Evolutionary conservation across 257 asterid genomes (phyloP).

Genomic region (Capsicum chinense): DNA sequence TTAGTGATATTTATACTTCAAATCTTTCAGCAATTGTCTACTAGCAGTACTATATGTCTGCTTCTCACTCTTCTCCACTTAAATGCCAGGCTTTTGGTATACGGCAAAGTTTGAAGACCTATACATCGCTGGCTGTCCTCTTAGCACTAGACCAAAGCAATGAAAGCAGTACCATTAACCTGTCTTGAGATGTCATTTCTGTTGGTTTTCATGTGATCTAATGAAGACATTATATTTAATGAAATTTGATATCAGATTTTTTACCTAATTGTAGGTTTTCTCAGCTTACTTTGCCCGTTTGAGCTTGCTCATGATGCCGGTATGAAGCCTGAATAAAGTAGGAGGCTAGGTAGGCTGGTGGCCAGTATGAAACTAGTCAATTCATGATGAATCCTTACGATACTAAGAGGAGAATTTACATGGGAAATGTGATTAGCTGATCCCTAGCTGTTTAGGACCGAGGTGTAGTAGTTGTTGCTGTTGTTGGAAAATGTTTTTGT

Average conservation of each 20-base stretch:
- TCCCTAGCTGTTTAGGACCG: not conserved
- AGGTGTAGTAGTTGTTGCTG: not conserved
- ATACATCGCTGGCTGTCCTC: not conserved
- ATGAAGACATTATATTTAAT: not conserved
- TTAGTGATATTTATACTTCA: not conserved
- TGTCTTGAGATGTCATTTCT: not conserved
- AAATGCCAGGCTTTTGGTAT: not conserved
- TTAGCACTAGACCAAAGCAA: not conserved
- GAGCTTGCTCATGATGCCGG: not conserved
- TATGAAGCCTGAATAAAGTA: not conserved
- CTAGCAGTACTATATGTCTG: not conserved
- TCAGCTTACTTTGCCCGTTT: not conserved
- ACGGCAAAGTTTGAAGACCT: not conserved
- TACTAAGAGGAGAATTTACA: not conserved
- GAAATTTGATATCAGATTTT: not conserved
- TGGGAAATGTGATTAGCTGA: not conserved
- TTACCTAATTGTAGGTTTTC: not conserved
- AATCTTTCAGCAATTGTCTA: not conserved
- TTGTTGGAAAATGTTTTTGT: not conserved
- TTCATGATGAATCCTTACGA: not conserved
- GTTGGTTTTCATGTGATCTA: not conserved
- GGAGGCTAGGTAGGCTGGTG: not conserved
- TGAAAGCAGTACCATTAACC: not conserved
- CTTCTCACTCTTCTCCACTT: not conserved
- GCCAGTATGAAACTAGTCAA: not conserved